These are phyloP conservation scores for Vicia villosa DNA, from an alignment of 306 rosid species.

Conservation along the genomic window DNA sequence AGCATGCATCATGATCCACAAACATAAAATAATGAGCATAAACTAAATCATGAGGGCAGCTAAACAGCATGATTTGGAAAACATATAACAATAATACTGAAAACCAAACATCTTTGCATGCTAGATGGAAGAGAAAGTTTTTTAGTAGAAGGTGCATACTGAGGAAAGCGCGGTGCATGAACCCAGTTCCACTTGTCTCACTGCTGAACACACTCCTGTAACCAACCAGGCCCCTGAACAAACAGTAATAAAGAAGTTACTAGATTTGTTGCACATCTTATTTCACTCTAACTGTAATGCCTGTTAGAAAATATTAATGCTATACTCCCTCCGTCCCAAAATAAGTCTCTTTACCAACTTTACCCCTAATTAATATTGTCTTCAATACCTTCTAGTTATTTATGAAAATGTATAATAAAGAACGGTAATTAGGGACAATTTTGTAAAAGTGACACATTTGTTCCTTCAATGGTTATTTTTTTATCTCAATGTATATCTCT, in stretches of 20 bases:
- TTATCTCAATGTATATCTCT: neutral
- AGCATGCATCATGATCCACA: slow-evolving; percentile 3
- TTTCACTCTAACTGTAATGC: slow-evolving; percentile 16
- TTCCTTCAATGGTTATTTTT: neutral
- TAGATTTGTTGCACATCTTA: slow-evolving; percentile 27
- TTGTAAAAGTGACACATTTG: too few relatives aligned
- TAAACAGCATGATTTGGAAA: slow-evolving; percentile 30
- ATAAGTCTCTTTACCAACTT: too few relatives aligned
- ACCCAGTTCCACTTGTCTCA: slow-evolving; percentile 99
- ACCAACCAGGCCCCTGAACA: slow-evolving; percentile 95
- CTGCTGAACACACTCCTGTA: slow-evolving; percentile 97
- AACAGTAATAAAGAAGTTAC: slow-evolving; percentile 31
- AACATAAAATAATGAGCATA: slow-evolving; percentile 21
- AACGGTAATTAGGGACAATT: too few relatives aligned
- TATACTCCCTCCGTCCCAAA: too few relatives aligned
- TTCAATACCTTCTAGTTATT: too few relatives aligned
- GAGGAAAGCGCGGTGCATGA: slow-evolving; percentile 96
- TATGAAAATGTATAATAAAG: too few relatives aligned
- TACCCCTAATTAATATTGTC: too few relatives aligned
- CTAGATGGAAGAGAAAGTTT: neutral
- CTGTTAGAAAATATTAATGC: neutral
- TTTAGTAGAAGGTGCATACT: slow-evolving; percentile 52
- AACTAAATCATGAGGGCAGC: slow-evolving; percentile 10
- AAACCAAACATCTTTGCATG: slow-evolving; percentile 28
- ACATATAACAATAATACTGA: slow-evolving; percentile 10